Evolutionary conservation across 202 grass and related monocot genomes (phyloP).

Genomic region (Miscanthus sacchariflorus): DNA sequence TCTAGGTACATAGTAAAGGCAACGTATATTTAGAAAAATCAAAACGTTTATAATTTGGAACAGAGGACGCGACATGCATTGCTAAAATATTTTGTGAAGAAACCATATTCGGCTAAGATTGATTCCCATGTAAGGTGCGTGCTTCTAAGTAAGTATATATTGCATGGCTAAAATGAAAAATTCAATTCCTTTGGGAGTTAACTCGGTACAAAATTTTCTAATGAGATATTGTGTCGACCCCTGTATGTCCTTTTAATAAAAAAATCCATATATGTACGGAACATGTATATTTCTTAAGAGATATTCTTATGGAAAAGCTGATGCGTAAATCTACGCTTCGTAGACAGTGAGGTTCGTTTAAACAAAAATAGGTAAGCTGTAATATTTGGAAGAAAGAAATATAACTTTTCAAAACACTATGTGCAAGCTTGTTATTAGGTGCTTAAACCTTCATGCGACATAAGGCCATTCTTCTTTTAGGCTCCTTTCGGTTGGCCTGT

Average conservation of each 20-base stretch:
- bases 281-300: background rate
- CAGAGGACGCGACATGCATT: background rate
- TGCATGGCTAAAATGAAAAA: background rate
- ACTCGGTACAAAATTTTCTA: background rate
- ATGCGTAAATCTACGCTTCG: background rate
- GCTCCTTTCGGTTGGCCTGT: no score
- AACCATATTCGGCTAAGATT: no score
- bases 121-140: background rate
- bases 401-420: background rate
- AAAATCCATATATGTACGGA: background rate
- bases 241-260: background rate
- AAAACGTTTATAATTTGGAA: no score
- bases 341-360: background rate
- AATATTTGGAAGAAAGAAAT: background rate
- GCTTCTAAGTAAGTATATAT: background rate
- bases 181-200: background rate
- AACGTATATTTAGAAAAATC: background rate
- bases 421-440: no score
- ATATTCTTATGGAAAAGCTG: background rate
- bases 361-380: background rate
- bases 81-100: no score
- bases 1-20: background rate
- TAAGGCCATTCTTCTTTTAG: no score
- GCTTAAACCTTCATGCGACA: no score
- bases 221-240: background rate